These are phyloP conservation scores for Skeletonema marinoi DNA, from an alignment of 108 stramenopile species.

Conservation along the genomic window DNA sequence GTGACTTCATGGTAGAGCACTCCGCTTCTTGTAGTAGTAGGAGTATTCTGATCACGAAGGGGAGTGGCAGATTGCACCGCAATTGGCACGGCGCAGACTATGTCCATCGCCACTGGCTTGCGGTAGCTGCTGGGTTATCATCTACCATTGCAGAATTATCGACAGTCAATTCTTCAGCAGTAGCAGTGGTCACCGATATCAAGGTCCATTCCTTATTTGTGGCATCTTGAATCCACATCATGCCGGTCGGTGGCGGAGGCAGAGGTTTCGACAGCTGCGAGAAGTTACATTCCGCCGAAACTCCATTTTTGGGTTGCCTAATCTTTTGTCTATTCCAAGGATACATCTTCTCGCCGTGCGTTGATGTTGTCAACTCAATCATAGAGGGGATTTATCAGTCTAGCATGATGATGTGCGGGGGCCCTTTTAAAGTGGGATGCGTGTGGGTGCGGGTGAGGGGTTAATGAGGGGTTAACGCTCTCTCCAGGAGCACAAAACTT, in stretches of 20 bases:
- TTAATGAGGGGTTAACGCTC: no score
- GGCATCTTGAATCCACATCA: slow-evolving; percentile 49
- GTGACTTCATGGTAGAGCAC: slow-evolving; percentile 40
- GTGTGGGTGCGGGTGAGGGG: no score
- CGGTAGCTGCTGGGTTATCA: not conserved
- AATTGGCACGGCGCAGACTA: not conserved
- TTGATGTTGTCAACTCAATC: slow-evolving; percentile 1
- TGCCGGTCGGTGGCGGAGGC: slow-evolving; percentile 56
- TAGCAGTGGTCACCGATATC: slow-evolving; percentile 27
- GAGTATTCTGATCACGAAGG: not conserved
- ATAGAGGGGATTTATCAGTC: no score
- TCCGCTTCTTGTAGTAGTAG: not conserved
- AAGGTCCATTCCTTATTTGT: slow-evolving; percentile 55
- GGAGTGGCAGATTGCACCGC: not conserved
- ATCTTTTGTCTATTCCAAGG: slow-evolving; percentile 66
- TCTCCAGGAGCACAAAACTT: no score
- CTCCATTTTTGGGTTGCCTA: slow-evolving; percentile 23
- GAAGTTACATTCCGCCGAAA: slow-evolving; percentile 43
- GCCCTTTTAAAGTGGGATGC: no score
- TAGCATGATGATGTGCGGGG: no score
- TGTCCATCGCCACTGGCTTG: not conserved
- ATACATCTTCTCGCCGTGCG: slow-evolving; percentile 56
- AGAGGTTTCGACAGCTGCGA: slow-evolving; percentile 42
- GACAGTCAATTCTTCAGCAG: not conserved
- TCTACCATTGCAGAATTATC: not conserved